These are phyloP conservation scores for Cucurbita argyrosperma DNA, from an alignment of 306 rosid genomes.

Conservation along the genomic window DNA sequence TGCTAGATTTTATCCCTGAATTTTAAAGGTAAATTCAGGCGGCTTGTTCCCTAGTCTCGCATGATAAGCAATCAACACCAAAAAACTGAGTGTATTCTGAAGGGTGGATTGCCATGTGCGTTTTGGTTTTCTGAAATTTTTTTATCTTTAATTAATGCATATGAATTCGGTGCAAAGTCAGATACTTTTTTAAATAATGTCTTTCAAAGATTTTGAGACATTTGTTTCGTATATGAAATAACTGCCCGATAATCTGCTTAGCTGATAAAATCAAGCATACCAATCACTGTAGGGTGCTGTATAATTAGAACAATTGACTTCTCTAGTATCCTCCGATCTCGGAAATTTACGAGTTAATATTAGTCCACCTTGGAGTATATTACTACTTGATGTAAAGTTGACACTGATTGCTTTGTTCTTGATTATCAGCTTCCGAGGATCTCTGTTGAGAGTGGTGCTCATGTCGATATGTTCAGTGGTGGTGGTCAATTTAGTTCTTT, in stretches of 20 bases:
- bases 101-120: background rate
- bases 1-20: background rate
- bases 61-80: background rate
- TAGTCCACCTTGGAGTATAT: background rate
- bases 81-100: background rate
- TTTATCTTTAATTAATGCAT: background rate
- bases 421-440: slow-evolving; percentile 63
- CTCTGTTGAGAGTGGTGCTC: slow-evolving; percentile 39
- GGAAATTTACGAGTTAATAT: background rate
- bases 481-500: slow-evolving; percentile 30
- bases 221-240: background rate
- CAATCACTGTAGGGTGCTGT: background rate
- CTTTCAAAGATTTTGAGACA: too few relatives aligned
- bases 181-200: too few relatives aligned
- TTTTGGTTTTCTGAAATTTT: background rate
- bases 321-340: background rate
- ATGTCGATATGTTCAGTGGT: slow-evolving; percentile 28
- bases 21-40: too few relatives aligned
- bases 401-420: slow-evolving; percentile 11
- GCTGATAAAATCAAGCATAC: background rate
- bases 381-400: background rate
- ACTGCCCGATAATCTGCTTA: background rate
- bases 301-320: background rate
- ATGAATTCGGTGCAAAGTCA: too few relatives aligned
- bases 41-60: too few relatives aligned